Conservation (phyloP, 345 rosid genomes). For the Eucalyptus viminalis region DNA sequence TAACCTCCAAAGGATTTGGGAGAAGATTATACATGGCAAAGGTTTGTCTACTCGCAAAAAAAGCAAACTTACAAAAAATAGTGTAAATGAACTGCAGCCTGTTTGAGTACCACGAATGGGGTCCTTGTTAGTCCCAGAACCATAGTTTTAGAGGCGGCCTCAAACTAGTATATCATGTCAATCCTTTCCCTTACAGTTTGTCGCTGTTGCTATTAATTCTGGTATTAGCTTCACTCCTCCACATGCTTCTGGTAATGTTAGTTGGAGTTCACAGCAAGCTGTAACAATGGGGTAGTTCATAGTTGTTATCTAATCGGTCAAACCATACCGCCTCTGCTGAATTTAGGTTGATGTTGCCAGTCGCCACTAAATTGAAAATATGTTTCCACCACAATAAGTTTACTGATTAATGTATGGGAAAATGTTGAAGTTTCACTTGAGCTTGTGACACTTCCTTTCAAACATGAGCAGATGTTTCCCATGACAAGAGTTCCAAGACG, state of each 20-base stretch:
- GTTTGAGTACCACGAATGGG: not conserved
- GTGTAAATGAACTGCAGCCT: not conserved
- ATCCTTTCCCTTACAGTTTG: not conserved
- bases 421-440: not conserved
- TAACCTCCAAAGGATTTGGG: constrained; percentile 66
- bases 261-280: not conserved
- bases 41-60: constrained; percentile 11
- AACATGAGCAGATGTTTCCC: constrained; percentile 20
- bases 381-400: not conserved
- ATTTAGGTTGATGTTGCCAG: not conserved
- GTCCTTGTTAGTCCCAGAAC: not conserved
- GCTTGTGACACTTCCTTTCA: not conserved
- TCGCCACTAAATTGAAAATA: not conserved
- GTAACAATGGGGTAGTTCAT: not conserved
- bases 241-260: not conserved
- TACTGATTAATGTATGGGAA: not conserved
- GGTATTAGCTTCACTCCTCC: not conserved
- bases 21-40: constrained; percentile 46
- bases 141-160: not conserved
- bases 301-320: not conserved
- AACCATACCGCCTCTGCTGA: not conserved
- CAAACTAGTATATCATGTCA: not conserved
- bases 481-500: constrained; percentile 16
- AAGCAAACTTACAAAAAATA: not conserved
- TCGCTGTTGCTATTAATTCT: not conserved